A percentile compares a stretch with the other conserved stretches of the same genome.
These are phyloP conservation scores for Psophocarpus tetragonolobus DNA, from an alignment of 306 rosid genomes.

Conservation along the genomic window DNA sequence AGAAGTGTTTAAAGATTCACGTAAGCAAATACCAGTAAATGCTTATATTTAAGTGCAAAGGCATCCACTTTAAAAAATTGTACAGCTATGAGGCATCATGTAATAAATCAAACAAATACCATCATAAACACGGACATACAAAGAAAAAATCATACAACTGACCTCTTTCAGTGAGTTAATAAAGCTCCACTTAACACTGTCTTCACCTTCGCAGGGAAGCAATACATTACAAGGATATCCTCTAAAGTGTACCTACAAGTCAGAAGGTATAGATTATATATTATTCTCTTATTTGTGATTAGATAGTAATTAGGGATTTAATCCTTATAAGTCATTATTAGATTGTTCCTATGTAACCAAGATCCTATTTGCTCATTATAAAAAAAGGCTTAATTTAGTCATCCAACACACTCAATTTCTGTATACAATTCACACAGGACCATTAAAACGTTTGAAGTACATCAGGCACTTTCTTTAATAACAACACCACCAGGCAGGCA, in stretches of 20 bases:
- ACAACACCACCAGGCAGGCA: neutral
- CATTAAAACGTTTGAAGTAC: neutral
- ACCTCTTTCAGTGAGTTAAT: conserved; percentile 98
- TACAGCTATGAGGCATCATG: neutral
- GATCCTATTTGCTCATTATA: too few species aligned
- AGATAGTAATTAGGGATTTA: too few species aligned
- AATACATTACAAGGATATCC: conserved; percentile 78
- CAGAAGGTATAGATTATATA: conserved; percentile 26
- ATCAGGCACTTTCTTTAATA: conserved; percentile 5
- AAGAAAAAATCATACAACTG: conserved; percentile 23
- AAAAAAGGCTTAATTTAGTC: too few species aligned
- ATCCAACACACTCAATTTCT: too few species aligned
- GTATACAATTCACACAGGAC: too few species aligned
- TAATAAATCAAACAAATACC: conserved; percentile 21
- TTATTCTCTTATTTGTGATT: too few species aligned
- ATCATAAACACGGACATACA: neutral
- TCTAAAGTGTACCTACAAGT: conserved; percentile 81
- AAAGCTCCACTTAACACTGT: conserved; percentile 85
- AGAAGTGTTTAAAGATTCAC: conserved; percentile 5
- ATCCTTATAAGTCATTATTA: too few species aligned
- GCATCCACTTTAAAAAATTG: neutral
- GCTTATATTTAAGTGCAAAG: neutral
- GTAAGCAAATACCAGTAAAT: neutral
- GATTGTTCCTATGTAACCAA: too few species aligned
- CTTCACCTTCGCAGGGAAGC: conserved; percentile 95